Evolutionary conservation across 441 rosid genomes (phyloP).

Genomic region (Geranium incanum): DNA sequence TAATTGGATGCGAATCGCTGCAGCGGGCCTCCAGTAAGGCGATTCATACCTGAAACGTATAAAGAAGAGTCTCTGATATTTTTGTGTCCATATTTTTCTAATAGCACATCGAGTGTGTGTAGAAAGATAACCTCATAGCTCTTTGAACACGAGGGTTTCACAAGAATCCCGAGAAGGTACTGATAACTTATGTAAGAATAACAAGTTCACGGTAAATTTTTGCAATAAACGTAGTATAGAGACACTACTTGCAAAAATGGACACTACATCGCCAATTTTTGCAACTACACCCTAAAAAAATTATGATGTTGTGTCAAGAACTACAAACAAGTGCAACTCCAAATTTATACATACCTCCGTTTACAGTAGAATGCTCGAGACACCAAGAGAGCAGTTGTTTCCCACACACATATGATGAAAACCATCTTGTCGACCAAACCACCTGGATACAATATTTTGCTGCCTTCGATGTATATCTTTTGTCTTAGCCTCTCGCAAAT

Average conservation of each 20-base stretch:
- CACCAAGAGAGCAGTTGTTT: slow-evolving; percentile 87
- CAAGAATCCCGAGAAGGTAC: slow-evolving; percentile 50
- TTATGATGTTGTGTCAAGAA: no score
- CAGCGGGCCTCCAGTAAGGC: slow-evolving; percentile 63
- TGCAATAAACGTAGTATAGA: no score
- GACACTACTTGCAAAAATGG: no score
- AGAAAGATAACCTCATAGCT: slow-evolving; percentile 49
- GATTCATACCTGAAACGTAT: slow-evolving; percentile 48
- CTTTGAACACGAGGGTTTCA: slow-evolving; percentile 61
- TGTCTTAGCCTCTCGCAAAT: slow-evolving; percentile 68
- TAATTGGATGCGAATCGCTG: slow-evolving; percentile 62
- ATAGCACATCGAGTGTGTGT: neutral
- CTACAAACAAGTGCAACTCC: neutral
- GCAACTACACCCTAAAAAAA: no score
- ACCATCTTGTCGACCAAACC: slow-evolving; percentile 66
- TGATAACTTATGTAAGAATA: slow-evolving; percentile 36
- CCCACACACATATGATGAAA: slow-evolving; percentile 72
- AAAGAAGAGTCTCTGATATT: no score
- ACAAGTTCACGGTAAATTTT: no score
- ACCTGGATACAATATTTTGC: slow-evolving; percentile 45
- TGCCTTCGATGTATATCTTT: slow-evolving; percentile 53
- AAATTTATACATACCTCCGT: slow-evolving; percentile 35
- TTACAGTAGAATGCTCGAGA: slow-evolving; percentile 59
- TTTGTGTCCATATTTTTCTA: no score
- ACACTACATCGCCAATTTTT: no score